Evolutionary conservation across 192 early-diverging fungal genomes (phyloP).

Genomic region (Cladochytrium replicatum): DNA sequence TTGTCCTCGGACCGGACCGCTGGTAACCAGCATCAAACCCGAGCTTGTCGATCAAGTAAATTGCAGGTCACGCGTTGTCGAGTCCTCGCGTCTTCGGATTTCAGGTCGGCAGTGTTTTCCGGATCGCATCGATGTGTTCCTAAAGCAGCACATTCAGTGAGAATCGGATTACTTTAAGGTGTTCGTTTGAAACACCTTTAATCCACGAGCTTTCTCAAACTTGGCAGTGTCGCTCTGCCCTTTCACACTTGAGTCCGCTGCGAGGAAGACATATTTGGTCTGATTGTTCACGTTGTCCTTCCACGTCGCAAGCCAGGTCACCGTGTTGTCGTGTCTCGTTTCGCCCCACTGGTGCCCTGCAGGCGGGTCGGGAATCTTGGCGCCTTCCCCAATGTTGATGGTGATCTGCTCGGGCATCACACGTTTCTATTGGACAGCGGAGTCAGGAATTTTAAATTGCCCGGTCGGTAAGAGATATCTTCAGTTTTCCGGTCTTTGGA

Average conservation of each 20-base stretch:
- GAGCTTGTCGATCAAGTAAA: constrained; percentile 91
- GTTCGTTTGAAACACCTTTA: too few species aligned
- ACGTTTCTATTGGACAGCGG: constrained; percentile 56
- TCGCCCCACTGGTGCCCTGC: constrained; percentile 81
- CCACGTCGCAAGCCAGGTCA: constrained; percentile 97
- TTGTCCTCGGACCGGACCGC: constrained; percentile 93
- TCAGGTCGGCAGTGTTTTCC: constrained; percentile 64
- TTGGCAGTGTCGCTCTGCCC: constrained; percentile 92
- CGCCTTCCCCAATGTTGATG: constrained; percentile 75
- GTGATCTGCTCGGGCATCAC: constrained; percentile 89
- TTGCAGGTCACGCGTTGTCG: constrained; percentile 86
- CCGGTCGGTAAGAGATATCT: constrained; percentile 44
- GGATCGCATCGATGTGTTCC: constrained; percentile 65
- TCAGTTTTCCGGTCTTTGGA: constrained; percentile 86
- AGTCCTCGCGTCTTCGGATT: constrained; percentile 65
- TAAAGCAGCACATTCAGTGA: too few species aligned
- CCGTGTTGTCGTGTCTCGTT: constrained; percentile 80
- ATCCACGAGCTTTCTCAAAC: constrained; percentile 86
- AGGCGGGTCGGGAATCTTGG: constrained; percentile 70
- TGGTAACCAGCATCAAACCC: constrained; percentile 96
- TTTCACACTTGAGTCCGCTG: constrained; percentile 85
- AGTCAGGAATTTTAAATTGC: too few species aligned
- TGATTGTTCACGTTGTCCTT: constrained; percentile 94
- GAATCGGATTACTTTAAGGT: too few species aligned
- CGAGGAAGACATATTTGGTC: constrained; percentile 92